A percentile compares a stretch with the other conserved stretches of the same genome.
Conservation (phyloP, 2,329 filamentous ascomycete genomes). For the Neonectria faginata region DNA sequence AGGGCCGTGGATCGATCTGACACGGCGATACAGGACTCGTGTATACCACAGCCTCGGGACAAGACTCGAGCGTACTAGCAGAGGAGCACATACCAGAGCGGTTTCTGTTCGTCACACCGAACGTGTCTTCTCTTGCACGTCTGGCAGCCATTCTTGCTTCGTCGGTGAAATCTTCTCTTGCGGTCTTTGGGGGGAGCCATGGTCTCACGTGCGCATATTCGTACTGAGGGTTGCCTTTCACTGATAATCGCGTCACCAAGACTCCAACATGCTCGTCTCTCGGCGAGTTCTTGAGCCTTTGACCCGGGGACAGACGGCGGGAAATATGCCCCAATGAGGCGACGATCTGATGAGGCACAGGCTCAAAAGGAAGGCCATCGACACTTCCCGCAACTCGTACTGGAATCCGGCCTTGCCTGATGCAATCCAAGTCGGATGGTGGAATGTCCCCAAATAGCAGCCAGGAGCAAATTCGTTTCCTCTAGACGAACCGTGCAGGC, state of each 20-base stretch:
- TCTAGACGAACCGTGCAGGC: conserved; percentile 45
- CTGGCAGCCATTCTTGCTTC: conserved; percentile 53
- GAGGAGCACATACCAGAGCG: conserved; percentile 55
- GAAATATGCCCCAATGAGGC: conserved; percentile 43
- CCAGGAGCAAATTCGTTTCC: conserved; percentile 46
- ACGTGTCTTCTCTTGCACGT: conserved; percentile 57
- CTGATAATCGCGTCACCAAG: conserved; percentile 32
- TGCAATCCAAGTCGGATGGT: conserved; percentile 44
- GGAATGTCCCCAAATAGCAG: conserved; percentile 46
- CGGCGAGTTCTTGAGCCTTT: conserved; percentile 36
- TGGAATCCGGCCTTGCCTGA: conserved; percentile 45
- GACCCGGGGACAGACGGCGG: conserved; percentile 40
- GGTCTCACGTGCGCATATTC: conserved; percentile 36
- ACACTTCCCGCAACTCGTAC: conserved; percentile 44
- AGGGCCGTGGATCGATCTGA: conserved; percentile 26
- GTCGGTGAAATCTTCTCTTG: conserved; percentile 53
- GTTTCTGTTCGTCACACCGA: conserved; percentile 59
- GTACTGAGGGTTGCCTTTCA: conserved; percentile 22
- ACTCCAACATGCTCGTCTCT: conserved; percentile 43
- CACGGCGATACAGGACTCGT: conserved; percentile 40
- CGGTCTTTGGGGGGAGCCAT: conserved; percentile 53
- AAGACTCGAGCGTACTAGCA: conserved; percentile 26
- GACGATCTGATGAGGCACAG: conserved; percentile 37
- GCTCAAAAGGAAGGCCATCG: conserved; percentile 40
- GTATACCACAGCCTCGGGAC: conserved; percentile 39